Percentiles rank a stretch among this genome's conserved stretches.
Conservation (phyloP, 345 rosid genomes). For the Eucalyptus urophylla region DNA sequence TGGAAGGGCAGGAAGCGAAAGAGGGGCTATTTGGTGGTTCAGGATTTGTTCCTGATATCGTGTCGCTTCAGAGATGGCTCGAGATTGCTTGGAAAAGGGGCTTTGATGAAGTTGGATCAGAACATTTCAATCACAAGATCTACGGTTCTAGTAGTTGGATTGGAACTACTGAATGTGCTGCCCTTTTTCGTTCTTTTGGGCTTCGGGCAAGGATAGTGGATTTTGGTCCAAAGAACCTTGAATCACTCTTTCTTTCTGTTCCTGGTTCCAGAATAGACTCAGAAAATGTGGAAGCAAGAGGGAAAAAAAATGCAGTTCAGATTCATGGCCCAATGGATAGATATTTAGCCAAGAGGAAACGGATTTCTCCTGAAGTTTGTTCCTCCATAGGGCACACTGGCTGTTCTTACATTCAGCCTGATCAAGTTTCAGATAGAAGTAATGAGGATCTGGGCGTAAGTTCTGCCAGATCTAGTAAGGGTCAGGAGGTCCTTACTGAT, state of each 20-base stretch:
- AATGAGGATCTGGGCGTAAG: not conserved
- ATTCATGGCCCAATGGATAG: slow-evolving; percentile 68
- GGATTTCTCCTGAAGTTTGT: not conserved
- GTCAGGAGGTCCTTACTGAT: slow-evolving; percentile 40
- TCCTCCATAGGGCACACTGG: not conserved
- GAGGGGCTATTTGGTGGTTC: slow-evolving; percentile 48
- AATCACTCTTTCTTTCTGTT: slow-evolving; percentile 44
- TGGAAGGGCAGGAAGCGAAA: slow-evolving; percentile 27
- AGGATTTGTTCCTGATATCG: slow-evolving; percentile 62
- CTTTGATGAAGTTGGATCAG: slow-evolving; percentile 53
- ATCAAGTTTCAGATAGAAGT: not conserved
- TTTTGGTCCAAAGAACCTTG: slow-evolving; percentile 51
- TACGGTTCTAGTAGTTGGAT: slow-evolving; percentile 46
- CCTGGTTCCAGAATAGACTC: slow-evolving; percentile 39
- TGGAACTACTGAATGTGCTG: slow-evolving; percentile 77
- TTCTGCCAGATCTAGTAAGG: slow-evolving; percentile 6
- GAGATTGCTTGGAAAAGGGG: slow-evolving; percentile 78
- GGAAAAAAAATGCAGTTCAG: slow-evolving; percentile 17
- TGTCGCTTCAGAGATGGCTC: slow-evolving; percentile 69
- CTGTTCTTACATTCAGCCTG: not conserved
- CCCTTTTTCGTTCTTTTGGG: slow-evolving; percentile 68
- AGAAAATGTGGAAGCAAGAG: not conserved
- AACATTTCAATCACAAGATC: slow-evolving; percentile 35
- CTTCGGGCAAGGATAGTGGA: slow-evolving; percentile 62
- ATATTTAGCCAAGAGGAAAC: slow-evolving; percentile 12